Conservation (phyloP, 768 basidiomycete genomes). For the Agaricus sinodeliciosus region DNA sequence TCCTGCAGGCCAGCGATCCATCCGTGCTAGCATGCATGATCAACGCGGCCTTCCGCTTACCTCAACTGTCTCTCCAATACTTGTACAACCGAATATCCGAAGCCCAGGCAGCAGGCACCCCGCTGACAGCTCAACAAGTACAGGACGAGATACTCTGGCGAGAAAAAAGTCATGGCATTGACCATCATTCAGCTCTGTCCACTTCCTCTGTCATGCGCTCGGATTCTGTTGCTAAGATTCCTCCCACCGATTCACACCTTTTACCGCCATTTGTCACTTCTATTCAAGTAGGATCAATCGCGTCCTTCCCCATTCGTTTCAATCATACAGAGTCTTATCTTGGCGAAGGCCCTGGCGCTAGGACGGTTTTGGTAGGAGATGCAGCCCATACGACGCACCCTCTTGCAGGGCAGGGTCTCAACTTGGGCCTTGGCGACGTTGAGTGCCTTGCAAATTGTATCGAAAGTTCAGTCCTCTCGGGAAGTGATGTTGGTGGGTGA, state of each 20-base stretch:
- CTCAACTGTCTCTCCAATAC: slow-evolving; percentile 64
- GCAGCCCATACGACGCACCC: slow-evolving; percentile 95
- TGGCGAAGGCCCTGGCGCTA: slow-evolving; percentile 55
- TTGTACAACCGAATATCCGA: slow-evolving; percentile 58
- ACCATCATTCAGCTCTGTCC: slow-evolving; percentile 56
- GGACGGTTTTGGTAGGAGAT: slow-evolving; percentile 91
- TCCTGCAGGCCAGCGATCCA: slow-evolving; percentile 60
- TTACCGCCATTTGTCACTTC: slow-evolving; percentile 72
- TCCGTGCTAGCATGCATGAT: slow-evolving; percentile 66
- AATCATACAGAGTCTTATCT: slow-evolving; percentile 85
- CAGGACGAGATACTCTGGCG: slow-evolving; percentile 64
- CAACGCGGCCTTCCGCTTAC: slow-evolving; percentile 87
- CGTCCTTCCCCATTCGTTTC: slow-evolving; percentile 86
- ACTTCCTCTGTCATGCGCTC: slow-evolving; percentile 25
- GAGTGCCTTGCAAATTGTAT: slow-evolving; percentile 65
- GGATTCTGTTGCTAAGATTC: slow-evolving; percentile 38
- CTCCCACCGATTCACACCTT: slow-evolving; percentile 50
- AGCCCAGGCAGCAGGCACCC: slow-evolving; percentile 33
- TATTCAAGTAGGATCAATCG: slow-evolving; percentile 67
- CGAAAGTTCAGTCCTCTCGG: slow-evolving; percentile 44
- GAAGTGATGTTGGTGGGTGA: slow-evolving; percentile 77
- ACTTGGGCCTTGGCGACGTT: slow-evolving; percentile 88
- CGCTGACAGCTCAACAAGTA: slow-evolving; percentile 44
- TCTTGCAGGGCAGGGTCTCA: slow-evolving; percentile 92
- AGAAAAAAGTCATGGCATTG: slow-evolving; percentile 64